A percentile compares a stretch with the other conserved stretches of the same genome.
Conservation (phyloP, 2,329 filamentous ascomycete species). For the Pseudocercospora pini-densiflorae region DNA sequence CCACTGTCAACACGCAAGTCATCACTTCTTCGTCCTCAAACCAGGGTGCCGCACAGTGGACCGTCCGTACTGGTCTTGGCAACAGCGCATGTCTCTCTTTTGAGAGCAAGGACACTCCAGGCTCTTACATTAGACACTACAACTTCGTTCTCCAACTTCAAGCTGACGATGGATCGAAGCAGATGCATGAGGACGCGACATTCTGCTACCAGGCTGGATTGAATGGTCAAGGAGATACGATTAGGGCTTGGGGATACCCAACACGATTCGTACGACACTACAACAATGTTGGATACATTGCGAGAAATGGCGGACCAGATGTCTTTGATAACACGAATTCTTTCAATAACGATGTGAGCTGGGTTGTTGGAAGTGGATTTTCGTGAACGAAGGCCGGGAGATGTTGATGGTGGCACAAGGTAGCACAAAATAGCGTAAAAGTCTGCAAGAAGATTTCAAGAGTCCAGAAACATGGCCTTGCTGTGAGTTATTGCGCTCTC, state of each 20-base stretch:
- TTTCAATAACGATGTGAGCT: slow-evolving; percentile 63
- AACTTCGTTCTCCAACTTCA: slow-evolving; percentile 57
- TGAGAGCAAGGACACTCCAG: slow-evolving; percentile 62
- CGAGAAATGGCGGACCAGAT: slow-evolving; percentile 62
- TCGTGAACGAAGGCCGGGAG: slow-evolving; percentile 38
- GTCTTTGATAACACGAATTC: slow-evolving; percentile 54
- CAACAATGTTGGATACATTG: slow-evolving; percentile 51
- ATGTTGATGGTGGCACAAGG: not conserved
- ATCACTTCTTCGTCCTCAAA: slow-evolving; percentile 58
- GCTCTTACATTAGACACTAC: slow-evolving; percentile 63
- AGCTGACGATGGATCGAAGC: slow-evolving; percentile 60
- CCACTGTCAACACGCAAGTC: slow-evolving; percentile 59
- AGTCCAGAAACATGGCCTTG: no score
- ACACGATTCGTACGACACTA: slow-evolving; percentile 64
- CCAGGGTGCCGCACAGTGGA: slow-evolving; percentile 60
- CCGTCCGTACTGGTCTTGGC: slow-evolving; percentile 59
- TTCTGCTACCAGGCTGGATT: slow-evolving; percentile 63
- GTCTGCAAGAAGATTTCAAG: no score
- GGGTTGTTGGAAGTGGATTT: slow-evolving; percentile 51
- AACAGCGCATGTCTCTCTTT: slow-evolving; percentile 64
- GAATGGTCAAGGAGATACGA: slow-evolving; percentile 56
- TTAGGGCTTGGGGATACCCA: slow-evolving; percentile 65
- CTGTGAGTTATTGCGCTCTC: no score
- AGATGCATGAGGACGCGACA: slow-evolving; percentile 65
- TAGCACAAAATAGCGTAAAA: not conserved